phyloP scores from a whole-genome alignment of 768 basidiomycete genomes.

The Tricholoma bakamatsutake region DNA sequence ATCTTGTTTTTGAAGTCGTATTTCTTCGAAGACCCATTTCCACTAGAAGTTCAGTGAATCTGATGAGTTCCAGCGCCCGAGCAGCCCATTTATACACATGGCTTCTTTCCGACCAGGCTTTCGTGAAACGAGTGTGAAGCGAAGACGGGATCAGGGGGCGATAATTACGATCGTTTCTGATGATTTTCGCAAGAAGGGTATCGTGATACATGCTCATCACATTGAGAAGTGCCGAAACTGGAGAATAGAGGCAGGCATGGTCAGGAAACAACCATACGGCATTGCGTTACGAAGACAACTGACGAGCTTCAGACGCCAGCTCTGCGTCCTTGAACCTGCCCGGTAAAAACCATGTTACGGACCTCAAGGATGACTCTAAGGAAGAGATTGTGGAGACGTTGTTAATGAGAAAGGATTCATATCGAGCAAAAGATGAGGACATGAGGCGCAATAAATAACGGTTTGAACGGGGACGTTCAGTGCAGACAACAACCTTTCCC shows the following conservation, averaged over 20 bases:
- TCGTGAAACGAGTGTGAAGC: conserved; percentile 84
- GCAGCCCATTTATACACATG: conserved; percentile 73
- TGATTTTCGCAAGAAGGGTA: conserved; percentile 69
- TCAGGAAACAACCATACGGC: conserved; percentile 7
- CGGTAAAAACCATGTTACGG: conserved; percentile 92
- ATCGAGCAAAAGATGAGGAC: conserved; percentile 61
- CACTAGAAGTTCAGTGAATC: conserved; percentile 76
- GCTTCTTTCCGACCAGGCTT: conserved; percentile 74
- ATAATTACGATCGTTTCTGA: conserved; percentile 60
- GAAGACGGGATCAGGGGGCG: conserved; percentile 71
- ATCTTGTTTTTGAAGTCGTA: conserved; percentile 55
- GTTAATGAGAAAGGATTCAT: conserved; percentile 77
- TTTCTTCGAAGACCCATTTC: conserved; percentile 86
- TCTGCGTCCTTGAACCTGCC: conserved; percentile 98
- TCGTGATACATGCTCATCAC: conserved; percentile 93
- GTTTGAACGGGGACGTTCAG: no score
- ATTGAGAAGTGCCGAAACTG: conserved; percentile 87
- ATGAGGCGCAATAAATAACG: conserved; percentile 28
- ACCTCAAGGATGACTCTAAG: conserved; percentile 85
- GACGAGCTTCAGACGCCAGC: conserved; percentile 88
- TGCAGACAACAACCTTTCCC: not conserved
- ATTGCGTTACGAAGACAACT: conserved; percentile 32
- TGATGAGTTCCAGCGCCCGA: conserved; percentile 67
- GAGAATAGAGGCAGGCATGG: conserved; percentile 11
- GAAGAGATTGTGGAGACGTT: conserved; percentile 83